A percentile compares a stretch with the other conserved stretches of the same genome.
phyloP scores from a whole-genome alignment of 768 basidiomycete species.

The Agaricus subrufescens region DNA sequence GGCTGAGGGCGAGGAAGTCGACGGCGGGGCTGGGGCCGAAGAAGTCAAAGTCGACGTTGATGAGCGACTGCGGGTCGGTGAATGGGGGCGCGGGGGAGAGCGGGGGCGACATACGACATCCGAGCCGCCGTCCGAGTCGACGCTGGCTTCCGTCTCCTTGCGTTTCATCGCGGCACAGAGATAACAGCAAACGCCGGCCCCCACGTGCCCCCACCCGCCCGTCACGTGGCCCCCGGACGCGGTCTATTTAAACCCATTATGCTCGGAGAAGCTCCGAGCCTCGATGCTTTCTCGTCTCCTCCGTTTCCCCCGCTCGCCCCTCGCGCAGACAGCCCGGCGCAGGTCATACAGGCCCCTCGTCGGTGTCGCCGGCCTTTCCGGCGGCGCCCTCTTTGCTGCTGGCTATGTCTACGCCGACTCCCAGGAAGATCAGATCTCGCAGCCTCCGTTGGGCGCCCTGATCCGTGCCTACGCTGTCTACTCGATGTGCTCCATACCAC shows the following conservation, averaged over 20 bases:
- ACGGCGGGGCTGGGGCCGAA: conserved; percentile 78
- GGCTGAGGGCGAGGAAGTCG: conserved; percentile 85
- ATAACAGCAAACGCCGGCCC: neutral
- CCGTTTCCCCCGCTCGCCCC: conserved; percentile 2
- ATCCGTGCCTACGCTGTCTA: conserved; percentile 80
- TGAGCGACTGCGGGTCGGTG: conserved; percentile 41
- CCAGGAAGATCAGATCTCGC: neutral
- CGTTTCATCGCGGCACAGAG: conserved; percentile 30
- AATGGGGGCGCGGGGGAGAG: conserved; percentile 8
- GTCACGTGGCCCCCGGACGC: conserved; percentile 5
- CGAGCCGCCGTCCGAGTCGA: conserved; percentile 35
- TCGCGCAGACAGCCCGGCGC: neutral
- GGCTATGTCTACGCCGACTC: conserved; percentile 8
- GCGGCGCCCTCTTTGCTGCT: conserved; percentile 9
- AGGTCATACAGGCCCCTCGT: conserved; percentile 3
- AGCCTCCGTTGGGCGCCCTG: conserved; percentile 11
- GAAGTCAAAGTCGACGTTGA: conserved; percentile 93
- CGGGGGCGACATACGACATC: conserved; percentile 19
- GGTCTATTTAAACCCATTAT: neutral
- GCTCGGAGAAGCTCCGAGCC: conserved; percentile 4
- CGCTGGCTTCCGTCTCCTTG: conserved; percentile 40
- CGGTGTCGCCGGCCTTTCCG: conserved; percentile 1
- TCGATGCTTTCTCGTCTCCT: conserved; percentile 11
- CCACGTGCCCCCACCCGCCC: neutral
- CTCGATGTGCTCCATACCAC: conserved; percentile 71